Percentiles rank a stretch among this genome's conserved stretches.
These are phyloP conservation scores for Phtheirospermum japonicum DNA, from an alignment of 257 asterid species.

Conservation along the genomic window DNA sequence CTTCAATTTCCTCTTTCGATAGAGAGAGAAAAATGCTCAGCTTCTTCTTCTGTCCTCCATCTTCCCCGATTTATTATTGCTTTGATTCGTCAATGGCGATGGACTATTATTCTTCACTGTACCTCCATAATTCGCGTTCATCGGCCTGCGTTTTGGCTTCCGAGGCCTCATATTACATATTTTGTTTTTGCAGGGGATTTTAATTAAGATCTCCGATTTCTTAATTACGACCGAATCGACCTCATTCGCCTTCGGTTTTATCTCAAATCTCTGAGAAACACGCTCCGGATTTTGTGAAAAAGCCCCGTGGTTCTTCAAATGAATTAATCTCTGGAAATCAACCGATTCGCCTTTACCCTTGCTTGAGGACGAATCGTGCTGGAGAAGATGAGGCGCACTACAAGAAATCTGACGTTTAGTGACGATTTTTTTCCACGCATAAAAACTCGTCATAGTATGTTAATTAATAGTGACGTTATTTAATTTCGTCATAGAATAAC, in stretches of 20 bases:
- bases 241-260: constrained; percentile 34
- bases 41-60: constrained; percentile 36
- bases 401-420: too few species aligned
- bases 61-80: constrained; percentile 32
- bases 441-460: too few species aligned
- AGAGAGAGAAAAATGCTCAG: constrained; percentile 35
- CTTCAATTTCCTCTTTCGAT: too few species aligned
- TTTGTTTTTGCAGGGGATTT: too few species aligned
- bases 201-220: constrained; percentile 44
- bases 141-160: constrained; percentile 37
- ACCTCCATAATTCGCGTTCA: constrained; percentile 42
- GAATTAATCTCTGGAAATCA: constrained; percentile 35
- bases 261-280: constrained; percentile 27
- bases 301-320: constrained; percentile 28
- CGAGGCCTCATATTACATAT: constrained; percentile 63
- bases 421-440: too few species aligned
- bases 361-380: too few species aligned
- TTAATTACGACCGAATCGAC: constrained; percentile 27
- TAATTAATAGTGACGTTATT: too few species aligned
- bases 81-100: too few species aligned
- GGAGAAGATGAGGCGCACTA: too few species aligned
- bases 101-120: too few species aligned
- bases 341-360: constrained; percentile 33
- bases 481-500: too few species aligned
- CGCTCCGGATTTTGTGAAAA: constrained; percentile 27